phyloP scores from a whole-genome alignment of 2,329 filamentous ascomycete genomes.

The Kalaharituber pfeilii region DNA sequence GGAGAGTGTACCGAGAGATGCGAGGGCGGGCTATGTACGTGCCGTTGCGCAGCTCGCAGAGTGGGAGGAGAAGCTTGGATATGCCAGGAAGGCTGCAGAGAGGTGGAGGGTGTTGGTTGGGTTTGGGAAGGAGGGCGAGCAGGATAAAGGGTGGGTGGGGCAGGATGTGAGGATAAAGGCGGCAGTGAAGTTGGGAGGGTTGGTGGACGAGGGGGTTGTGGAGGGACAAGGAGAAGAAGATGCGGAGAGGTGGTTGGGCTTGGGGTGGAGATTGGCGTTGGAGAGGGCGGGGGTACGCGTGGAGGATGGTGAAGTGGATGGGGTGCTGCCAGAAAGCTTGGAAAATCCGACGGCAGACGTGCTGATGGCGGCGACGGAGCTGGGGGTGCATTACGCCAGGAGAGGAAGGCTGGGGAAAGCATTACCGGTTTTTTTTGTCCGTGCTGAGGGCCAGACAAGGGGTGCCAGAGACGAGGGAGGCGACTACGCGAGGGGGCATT shows the following conservation, averaged over 20 bases:
- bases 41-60: constrained; percentile 5
- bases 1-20: constrained; percentile 1
- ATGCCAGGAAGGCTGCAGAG: not conserved
- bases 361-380: constrained; percentile 10
- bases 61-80: not conserved
- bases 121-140: not conserved
- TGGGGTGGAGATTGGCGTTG: not conserved
- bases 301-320: not conserved
- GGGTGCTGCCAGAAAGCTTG: not conserved
- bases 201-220: constrained; percentile 5
- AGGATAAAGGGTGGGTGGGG: not conserved
- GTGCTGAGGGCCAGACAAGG: constrained; percentile 7
- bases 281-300: not conserved
- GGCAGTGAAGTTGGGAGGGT: constrained; percentile 6
- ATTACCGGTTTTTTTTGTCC: constrained; percentile 10
- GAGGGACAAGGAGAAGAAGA: not conserved
- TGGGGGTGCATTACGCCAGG: constrained; percentile 11
- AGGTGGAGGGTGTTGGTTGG: not conserved
- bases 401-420: constrained; percentile 1
- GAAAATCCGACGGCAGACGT: not conserved
- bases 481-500: not conserved
- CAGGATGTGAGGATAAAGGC: constrained; percentile 5
- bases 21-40: too few relatives aligned
- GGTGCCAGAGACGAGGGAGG: not conserved
- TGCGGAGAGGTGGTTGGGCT: not conserved